Evolutionary conservation across 2,329 filamentous ascomycete species (phyloP), one percentile per base, ranked within the genome.

Genomic region (Xylaria polymorpha): DNA sequence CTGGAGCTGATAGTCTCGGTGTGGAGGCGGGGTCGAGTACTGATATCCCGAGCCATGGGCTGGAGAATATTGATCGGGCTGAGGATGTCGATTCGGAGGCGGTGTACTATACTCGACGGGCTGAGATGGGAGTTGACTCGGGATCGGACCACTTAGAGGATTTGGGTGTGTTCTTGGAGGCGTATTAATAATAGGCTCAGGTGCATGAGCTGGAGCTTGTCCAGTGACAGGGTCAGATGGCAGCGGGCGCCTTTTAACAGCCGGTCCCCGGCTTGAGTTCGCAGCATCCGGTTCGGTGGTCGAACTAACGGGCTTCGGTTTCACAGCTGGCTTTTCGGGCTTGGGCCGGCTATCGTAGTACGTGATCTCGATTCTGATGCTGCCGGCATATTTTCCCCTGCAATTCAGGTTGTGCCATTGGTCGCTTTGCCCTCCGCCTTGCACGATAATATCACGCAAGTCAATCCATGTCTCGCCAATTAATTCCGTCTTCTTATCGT

Each of bases 401-500:
- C 90, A 98, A 72, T 88, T 92, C 74, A 99, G 84, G 68, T 85
- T 90, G 79, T 98, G 94, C 96, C 96, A 99, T 64, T 93, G 85
- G 80, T 99, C 96, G 77, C 88, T 94, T 81, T 98, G 94, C n/a
- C 96, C 94, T 58, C 96, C 96, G 57, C 96, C 94, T 1, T 90
- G 85, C 22, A 94, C 86, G 71, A 99, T 88, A 75, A 99, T 92
- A 74, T 89, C 87, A 74, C 90, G 90, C 68, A 99, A 85, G 77
- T 93, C 92, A 67, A 98, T 88, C 91, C 93, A 98, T 7, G 93
- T 90, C 81, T 99, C 96, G 73, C 96, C 96, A 75, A 99, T 98
- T 72, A 99, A 82, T 74, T 99, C 96, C 0, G 95, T 98, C 83
- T 92, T 97, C 84, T 98, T 98, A 82, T 99, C 96, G 77, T 99